Evolutionary conservation across 345 rosid species (phyloP), one percentile per base, ranked within the genome.

Genomic region (Nasturtium officinale): DNA sequence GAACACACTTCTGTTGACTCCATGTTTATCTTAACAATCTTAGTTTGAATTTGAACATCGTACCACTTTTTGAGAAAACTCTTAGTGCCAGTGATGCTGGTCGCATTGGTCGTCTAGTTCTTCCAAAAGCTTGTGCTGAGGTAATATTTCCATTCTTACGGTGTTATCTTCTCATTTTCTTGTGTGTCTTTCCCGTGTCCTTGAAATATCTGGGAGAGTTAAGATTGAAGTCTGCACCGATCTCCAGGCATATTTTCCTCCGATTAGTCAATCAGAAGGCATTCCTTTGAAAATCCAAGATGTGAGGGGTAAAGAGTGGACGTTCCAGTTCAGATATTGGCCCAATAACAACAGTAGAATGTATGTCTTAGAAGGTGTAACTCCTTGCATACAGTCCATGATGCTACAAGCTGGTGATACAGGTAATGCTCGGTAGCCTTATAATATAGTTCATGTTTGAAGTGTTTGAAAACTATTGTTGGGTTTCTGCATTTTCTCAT

Each of bases 31-130:
- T 38, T 78, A 78, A 78, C 69, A 42, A 43, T 38, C 3, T 32
- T 61, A 92, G 98, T 75, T 83, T 89, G 72, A 90, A 90, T 76
- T 84, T 92, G 64, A 85, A 81, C 42, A 84, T 93, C 59, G 86
- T 83, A 61, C 98, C 98, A 52, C 88, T 93, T 21, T 93, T 93
- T 82, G 98, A 93, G 89, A 93, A 93, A 86, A 83, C 85, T 79
- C 89, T 93, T 16, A 89, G 97, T 79, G 96, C 97, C 53, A 93
- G 98, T 82, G 97, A 93, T 87, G 97, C 97, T 46, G 98, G 98
- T 57, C 87, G 96, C 75, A 93, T 93, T 81, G 98, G 97, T 71
- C 94, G 97, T 35, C 76, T 93, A 67, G 98, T 93, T 83, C 94
- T 93, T 28, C 97, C 97, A 25, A 93, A 93, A 87, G 97, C 97